Percentiles rank a stretch among this genome's conserved stretches.
These are phyloP conservation scores for Plantago rigida DNA, from an alignment of 305 asterid genomes.

Conservation along the genomic window DNA sequence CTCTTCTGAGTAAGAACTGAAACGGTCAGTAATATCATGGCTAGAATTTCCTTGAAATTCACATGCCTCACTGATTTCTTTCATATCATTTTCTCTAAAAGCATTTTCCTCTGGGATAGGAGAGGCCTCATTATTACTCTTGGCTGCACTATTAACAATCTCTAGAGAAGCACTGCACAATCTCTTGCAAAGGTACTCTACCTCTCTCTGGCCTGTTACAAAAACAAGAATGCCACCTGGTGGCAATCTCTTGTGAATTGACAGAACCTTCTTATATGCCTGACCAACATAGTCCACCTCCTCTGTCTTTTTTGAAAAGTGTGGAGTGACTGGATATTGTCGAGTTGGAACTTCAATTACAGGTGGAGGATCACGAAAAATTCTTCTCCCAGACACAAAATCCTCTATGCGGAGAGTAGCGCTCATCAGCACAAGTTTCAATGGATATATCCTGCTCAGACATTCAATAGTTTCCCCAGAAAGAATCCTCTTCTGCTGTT, in stretches of 20 bases:
- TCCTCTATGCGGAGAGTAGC: conserved; percentile 89
- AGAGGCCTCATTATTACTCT: conserved; percentile 29
- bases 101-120: conserved; percentile 33
- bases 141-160: conserved; percentile 32
- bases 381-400: conserved; percentile 50
- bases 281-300: conserved; percentile 71
- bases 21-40: conserved; percentile 57
- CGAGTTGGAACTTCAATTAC: conserved; percentile 75
- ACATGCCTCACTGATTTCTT: conserved; percentile 75
- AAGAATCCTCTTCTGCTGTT: conserved; percentile 51
- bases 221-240: conserved; percentile 92
- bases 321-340: conserved; percentile 70
- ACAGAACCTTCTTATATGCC: conserved; percentile 68
- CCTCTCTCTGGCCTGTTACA: conserved; percentile 91
- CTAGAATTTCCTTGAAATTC: conserved; percentile 43
- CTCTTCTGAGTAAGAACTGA: conserved; percentile 50
- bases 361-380: conserved; percentile 64
- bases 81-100: conserved; percentile 39
- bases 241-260: conserved; percentile 85
- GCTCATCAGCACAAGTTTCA: conserved; percentile 87
- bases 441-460: conserved; percentile 51
- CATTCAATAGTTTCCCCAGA: conserved; percentile 47
- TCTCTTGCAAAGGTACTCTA: conserved; percentile 67
- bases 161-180: conserved; percentile 53
- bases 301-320: conserved; percentile 82